Base-by-base conservation (phyloP, 345 rosid species). In the Hibiscus syriacus region DNA sequence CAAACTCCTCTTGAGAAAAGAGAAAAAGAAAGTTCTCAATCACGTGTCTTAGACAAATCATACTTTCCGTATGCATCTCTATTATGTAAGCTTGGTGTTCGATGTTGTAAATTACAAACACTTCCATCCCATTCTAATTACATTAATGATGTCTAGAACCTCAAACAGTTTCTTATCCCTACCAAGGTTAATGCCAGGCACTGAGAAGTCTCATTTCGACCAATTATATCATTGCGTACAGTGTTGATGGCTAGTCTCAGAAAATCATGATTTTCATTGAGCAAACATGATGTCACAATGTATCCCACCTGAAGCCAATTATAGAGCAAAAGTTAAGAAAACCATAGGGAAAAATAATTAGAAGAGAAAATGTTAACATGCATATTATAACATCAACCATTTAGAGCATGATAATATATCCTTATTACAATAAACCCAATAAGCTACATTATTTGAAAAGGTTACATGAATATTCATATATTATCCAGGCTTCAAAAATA, bases 221-320 rank as follows among this genome's bases (percentile, higher is more conserved):
- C n/a, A n/a, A n/a, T n/a, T n/a, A n/a, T n/a, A n/a, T n/a, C n/a
- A n/a, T n/a, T n/a, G n/a, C n/a, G n/a, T n/a, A n/a, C n/a, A n/a
- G n/a, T n/a, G n/a, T n/a, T n/a, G n/a, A n/a, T n/a, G n/a, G n/a
- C n/a, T n/a, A n/a, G n/a, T n/a, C n/a, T n/a, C n/a, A n/a, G n/a
- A n/a, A n/a, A n/a, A n/a, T n/a, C n/a, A n/a, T n/a, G n/a, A n/a
- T n/a, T n/a, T n/a, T n/a, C n/a, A 91, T 49, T 97, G 96, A 60
- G 98, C 99, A 78, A n/a, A n/a, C n/a, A 94, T 87, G 97, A 79
- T 63, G 98, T 92, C 75, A 88, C 98, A 66, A 94, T 89, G 80
- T 91, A 91, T 53, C 99, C 99, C 84, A 94, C 99, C 99, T 91
- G 89, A n/a, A n/a, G n/a, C n/a, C n/a, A n/a, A n/a, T n/a, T n/a